phyloP scores from a whole-genome alignment of 257 asterid genomes.

The Fraxinus anomala region DNA sequence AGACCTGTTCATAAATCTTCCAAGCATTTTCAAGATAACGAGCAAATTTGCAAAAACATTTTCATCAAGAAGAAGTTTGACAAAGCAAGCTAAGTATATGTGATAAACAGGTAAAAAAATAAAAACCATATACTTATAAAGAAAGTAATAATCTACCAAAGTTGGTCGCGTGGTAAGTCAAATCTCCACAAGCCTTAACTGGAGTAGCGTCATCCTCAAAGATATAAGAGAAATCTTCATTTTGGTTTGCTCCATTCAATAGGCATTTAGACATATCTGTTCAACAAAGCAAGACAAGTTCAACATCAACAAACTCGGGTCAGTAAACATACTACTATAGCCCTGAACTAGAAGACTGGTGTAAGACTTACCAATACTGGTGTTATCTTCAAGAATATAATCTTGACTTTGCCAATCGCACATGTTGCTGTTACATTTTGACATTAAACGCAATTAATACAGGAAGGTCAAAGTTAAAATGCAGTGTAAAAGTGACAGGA shows the following conservation, averaged over 20 bases:
- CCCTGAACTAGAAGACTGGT: background rate
- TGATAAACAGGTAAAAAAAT: background rate
- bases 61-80: background rate
- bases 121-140: background rate
- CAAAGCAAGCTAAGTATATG: background rate
- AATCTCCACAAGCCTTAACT: constrained; percentile 66
- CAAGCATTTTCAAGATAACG: background rate
- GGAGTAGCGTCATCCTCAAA: constrained; percentile 62
- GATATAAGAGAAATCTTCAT: constrained; percentile 41
- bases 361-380: constrained; percentile 48
- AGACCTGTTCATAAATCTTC: background rate
- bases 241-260: constrained; percentile 44
- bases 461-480: background rate
- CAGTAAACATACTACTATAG: constrained; percentile 6
- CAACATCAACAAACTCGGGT: constrained; percentile 15
- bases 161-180: constrained; percentile 44
- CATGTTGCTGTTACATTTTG: constrained; percentile 44
- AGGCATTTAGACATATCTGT: constrained; percentile 54
- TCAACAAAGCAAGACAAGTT: constrained; percentile 22
- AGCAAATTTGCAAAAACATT: background rate
- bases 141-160: constrained; percentile 37
- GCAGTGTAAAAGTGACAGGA: background rate
- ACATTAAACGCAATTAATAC: background rate
- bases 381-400: constrained; percentile 52
- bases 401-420: constrained; percentile 74